These are phyloP conservation scores for Fusarium buxicola DNA, from an alignment of 2,329 filamentous ascomycete genomes.

Conservation along the genomic window DNA sequence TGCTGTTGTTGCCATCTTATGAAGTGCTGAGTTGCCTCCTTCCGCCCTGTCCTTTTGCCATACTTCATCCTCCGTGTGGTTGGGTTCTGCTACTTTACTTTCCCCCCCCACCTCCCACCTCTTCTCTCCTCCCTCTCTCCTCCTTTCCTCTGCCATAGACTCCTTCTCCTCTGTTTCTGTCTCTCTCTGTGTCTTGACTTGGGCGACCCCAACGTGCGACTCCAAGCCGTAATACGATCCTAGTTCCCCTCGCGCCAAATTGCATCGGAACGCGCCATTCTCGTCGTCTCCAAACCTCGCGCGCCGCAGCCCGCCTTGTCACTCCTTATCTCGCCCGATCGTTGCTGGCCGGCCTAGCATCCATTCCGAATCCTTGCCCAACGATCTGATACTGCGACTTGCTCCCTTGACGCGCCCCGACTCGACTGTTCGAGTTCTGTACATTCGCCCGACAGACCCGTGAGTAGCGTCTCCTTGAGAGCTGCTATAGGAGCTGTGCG, in stretches of 20 bases:
- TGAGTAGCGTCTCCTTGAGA: slow-evolving; percentile 44
- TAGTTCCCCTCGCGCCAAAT: slow-evolving; percentile 26
- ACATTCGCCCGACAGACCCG: slow-evolving; percentile 35
- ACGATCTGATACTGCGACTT: slow-evolving; percentile 22
- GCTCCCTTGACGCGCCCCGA: slow-evolving; percentile 1
- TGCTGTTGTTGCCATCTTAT: slow-evolving; percentile 28
- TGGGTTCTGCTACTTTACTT: slow-evolving; percentile 28
- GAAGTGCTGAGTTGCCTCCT: slow-evolving; percentile 18
- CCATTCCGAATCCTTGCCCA: slow-evolving; percentile 22
- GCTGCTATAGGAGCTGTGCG: slow-evolving; percentile 52
- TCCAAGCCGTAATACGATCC: slow-evolving; percentile 35
- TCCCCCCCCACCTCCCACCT: slow-evolving; percentile 35
- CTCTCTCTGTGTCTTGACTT: slow-evolving; percentile 25
- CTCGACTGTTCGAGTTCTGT: slow-evolving; percentile 18
- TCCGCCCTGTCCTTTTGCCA: slow-evolving; percentile 6
- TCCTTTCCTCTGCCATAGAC: slow-evolving; percentile 22
- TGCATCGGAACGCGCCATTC: slow-evolving; percentile 31
- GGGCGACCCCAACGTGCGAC: slow-evolving; percentile 32
- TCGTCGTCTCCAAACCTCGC: slow-evolving; percentile 25
- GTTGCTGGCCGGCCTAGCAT: slow-evolving; percentile 39
- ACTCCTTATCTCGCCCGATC: slow-evolving; percentile 31
- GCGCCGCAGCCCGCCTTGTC: slow-evolving; percentile 16
- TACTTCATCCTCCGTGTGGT: slow-evolving; percentile 13
- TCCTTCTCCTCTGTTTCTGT: slow-evolving; percentile 10
- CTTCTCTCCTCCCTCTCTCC: slow-evolving; percentile 24